These are phyloP conservation scores for Oryza glaberrima DNA, from an alignment of 176 grass and related monocot genomes.

Conservation along the genomic window DNA sequence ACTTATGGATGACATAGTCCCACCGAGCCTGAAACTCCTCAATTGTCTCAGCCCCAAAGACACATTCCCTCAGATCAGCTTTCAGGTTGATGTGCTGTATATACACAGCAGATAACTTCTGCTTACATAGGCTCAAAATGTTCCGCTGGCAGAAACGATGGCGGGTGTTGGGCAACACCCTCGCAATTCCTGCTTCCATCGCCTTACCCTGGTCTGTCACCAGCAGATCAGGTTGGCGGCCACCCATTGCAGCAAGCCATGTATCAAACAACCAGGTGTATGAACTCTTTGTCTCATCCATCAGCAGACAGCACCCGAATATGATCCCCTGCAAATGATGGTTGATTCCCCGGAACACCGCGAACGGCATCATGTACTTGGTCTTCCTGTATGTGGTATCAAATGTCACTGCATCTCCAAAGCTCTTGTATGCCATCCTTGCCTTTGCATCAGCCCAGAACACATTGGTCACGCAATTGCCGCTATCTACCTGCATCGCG, in stretches of 20 bases:
- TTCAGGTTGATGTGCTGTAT: slow-evolving; percentile 51
- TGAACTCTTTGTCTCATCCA: slow-evolving; percentile 70
- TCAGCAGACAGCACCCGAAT: slow-evolving; percentile 60
- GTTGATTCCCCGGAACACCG: slow-evolving; percentile 58
- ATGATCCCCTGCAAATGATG: slow-evolving; percentile 62
- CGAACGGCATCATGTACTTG: slow-evolving; percentile 75
- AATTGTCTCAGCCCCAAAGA: slow-evolving; percentile 40
- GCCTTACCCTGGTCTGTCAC: slow-evolving; percentile 62
- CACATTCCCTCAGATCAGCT: slow-evolving; percentile 55
- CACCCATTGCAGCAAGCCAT: slow-evolving; percentile 59
- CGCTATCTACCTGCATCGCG: slow-evolving; percentile 59
- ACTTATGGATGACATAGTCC: slow-evolving; percentile 53
- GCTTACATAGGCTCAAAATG: slow-evolving; percentile 61
- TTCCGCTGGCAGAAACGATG: slow-evolving; percentile 64
- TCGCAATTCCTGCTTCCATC: slow-evolving; percentile 62
- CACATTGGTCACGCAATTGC: slow-evolving; percentile 24
- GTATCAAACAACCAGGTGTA: slow-evolving; percentile 70
- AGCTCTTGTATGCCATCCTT: slow-evolving; percentile 51
- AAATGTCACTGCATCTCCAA: slow-evolving; percentile 61
- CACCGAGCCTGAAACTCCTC: slow-evolving; percentile 63
- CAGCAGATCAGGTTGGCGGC: slow-evolving; percentile 47
- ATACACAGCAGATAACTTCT: slow-evolving; percentile 59
- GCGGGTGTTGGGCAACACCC: slow-evolving; percentile 53
- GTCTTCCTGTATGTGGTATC: slow-evolving; percentile 74
- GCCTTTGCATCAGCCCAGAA: slow-evolving; percentile 65